Percentiles rank a stretch among this genome's conserved stretches.
Evolutionary conservation across 148 eudicot genomes (phyloP).

Genomic region (Agrostemma githago): DNA sequence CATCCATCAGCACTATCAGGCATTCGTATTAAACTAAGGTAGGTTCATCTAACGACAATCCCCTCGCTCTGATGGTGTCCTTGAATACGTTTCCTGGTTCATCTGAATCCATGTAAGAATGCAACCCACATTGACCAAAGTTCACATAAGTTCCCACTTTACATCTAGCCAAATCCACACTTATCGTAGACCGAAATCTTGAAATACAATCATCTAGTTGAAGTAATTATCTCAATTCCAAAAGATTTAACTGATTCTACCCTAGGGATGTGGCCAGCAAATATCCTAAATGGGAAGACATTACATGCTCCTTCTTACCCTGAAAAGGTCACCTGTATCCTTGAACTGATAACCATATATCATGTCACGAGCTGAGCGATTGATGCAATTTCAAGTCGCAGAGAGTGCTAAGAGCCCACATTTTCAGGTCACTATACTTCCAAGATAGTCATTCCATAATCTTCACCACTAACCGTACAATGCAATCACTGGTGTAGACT

Average conservation of each 20-base stretch:
- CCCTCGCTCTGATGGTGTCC: not conserved
- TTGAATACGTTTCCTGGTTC: not conserved
- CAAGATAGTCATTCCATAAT: not conserved
- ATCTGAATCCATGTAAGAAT: not conserved
- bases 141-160: not conserved
- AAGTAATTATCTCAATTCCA: not conserved
- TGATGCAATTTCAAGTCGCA: not conserved
- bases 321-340: no score
- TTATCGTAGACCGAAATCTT: not conserved
- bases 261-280: not conserved
- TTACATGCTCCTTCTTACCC: no score
- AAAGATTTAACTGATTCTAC: conserved; percentile 1
- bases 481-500: not conserved
- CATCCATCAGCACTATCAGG: not conserved
- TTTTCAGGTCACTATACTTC: not conserved
- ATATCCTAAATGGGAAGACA: not conserved
- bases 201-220: not conserved
- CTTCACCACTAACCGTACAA: not conserved
- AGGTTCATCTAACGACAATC: no score
- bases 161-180: not conserved
- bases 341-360: no score
- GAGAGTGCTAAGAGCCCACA: not conserved
- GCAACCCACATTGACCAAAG: not conserved
- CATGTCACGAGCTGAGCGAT: not conserved
- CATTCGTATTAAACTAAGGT: not conserved